These are phyloP conservation scores for Penicillium brasilianum DNA, from an alignment of 2,329 filamentous ascomycete genomes.

Conservation along the genomic window DNA sequence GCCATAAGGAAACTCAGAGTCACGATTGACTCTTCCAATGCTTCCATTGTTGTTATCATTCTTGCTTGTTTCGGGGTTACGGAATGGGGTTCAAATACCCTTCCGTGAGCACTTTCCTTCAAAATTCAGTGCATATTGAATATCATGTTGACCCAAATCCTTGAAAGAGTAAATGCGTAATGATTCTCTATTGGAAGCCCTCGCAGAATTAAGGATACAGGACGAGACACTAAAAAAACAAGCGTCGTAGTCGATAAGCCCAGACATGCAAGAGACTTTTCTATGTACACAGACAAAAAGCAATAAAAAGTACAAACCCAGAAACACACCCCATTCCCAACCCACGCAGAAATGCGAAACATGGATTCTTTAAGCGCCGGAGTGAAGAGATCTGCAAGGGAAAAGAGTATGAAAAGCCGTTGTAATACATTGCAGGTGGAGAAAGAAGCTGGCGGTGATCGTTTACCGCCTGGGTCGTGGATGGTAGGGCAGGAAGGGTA, in stretches of 20 bases:
- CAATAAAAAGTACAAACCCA: slow-evolving; percentile 45
- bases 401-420: slow-evolving; percentile 38
- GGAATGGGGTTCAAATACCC: too few relatives aligned
- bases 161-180: slow-evolving; percentile 13
- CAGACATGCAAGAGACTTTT: slow-evolving; percentile 43
- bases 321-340: slow-evolving; percentile 48
- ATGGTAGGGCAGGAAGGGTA: slow-evolving; percentile 35
- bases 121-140: neutral
- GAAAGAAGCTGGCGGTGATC: slow-evolving; percentile 33
- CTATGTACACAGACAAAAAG: slow-evolving; percentile 48
- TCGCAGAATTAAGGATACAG: slow-evolving; percentile 39
- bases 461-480: slow-evolving; percentile 34
- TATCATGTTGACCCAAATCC: neutral
- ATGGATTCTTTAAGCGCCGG: slow-evolving; percentile 49
- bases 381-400: slow-evolving; percentile 47
- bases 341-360: slow-evolving; percentile 48
- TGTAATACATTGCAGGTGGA: slow-evolving; percentile 46
- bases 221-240: slow-evolving; percentile 30
- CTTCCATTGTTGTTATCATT: neutral
- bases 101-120: too few relatives aligned
- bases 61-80: neutral
- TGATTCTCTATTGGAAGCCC: slow-evolving; percentile 36
- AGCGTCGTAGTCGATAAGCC: slow-evolving; percentile 35
- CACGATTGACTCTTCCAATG: neutral
- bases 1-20: too few relatives aligned